A percentile compares a stretch with the other conserved stretches of the same genome.
Evolutionary conservation across 768 basidiomycete genomes (phyloP).

Genomic region (Butyriboletus loyo): DNA sequence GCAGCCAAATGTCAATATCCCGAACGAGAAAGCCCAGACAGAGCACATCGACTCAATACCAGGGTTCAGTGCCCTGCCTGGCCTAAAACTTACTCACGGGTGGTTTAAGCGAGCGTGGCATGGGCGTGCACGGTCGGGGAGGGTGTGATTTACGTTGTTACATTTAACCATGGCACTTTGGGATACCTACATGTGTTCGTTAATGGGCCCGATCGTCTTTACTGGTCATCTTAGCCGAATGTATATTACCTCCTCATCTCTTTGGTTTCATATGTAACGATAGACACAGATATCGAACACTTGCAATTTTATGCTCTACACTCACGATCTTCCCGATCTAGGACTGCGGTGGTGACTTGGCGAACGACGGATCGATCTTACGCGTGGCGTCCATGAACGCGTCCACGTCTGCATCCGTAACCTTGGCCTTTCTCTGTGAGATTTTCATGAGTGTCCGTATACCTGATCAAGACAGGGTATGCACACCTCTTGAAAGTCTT

Average conservation of each 20-base stretch:
- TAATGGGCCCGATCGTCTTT: not conserved
- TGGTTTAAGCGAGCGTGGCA: conserved; percentile 36
- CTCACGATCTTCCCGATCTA: not conserved
- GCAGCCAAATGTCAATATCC: not conserved
- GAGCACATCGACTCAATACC: conserved; percentile 22
- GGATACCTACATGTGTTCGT: not conserved
- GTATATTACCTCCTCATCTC: conserved; percentile 1
- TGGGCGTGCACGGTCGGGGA: conserved; percentile 24
- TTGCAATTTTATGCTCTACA: not conserved
- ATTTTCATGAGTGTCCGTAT: conserved; percentile 4
- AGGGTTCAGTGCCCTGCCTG: conserved; percentile 18
- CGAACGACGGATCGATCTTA: conserved; percentile 61
- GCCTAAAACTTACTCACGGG: conserved; percentile 24
- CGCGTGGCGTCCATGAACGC: conserved; percentile 80
- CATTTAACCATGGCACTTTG: conserved; percentile 1
- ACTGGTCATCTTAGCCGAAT: conserved; percentile 1
- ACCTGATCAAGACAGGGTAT: not conserved
- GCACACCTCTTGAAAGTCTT: conserved; percentile 77
- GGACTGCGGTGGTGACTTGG: conserved; percentile 30
- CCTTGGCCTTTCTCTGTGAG: conserved; percentile 66
- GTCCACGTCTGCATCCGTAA: conserved; percentile 74
- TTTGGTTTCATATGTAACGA: not conserved
- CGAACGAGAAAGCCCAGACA: conserved; percentile 11
- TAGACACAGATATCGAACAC: not conserved
- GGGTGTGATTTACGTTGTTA: conserved; percentile 18